Conservation (phyloP, 176 grass and related monocot genomes). For the Ampelocalamus luodianensis region DNA sequence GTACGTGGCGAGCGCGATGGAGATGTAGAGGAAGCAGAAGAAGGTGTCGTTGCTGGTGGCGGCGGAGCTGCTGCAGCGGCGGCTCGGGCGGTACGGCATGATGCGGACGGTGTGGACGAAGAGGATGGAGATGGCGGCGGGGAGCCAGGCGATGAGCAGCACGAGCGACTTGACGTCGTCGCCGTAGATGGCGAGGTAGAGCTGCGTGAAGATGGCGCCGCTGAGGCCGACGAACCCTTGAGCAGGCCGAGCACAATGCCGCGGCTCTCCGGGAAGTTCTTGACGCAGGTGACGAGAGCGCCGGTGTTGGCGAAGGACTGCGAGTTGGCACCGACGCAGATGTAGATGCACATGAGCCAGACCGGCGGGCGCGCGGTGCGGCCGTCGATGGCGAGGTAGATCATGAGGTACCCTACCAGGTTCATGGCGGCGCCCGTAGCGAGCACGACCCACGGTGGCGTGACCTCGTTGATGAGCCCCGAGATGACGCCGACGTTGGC, state of each 20-base stretch:
- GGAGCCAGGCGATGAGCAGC: slow-evolving; percentile 78
- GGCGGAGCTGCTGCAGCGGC: not conserved
- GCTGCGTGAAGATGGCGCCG: slow-evolving; percentile 72
- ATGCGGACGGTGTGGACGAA: slow-evolving; percentile 77
- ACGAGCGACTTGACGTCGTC: slow-evolving; percentile 83
- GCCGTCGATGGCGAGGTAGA: slow-evolving; percentile 75
- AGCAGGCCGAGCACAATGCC: slow-evolving; percentile 67
- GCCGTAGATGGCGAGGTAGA: slow-evolving; percentile 76
- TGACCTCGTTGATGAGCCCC: slow-evolving; percentile 80
- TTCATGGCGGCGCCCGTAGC: slow-evolving; percentile 68
- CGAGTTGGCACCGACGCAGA: slow-evolving; percentile 75
- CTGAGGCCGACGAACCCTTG: slow-evolving; percentile 74
- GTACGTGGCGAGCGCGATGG: slow-evolving; percentile 65
- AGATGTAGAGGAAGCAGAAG: slow-evolving; percentile 84
- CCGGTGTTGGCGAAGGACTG: slow-evolving; percentile 82
- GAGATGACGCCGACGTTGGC: slow-evolving; percentile 61
- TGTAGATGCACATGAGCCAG: slow-evolving; percentile 79
- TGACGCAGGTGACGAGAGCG: slow-evolving; percentile 73
- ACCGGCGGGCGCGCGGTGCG: slow-evolving; percentile 52
- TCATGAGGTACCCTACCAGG: slow-evolving; percentile 75
- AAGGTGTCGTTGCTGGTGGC: slow-evolving; percentile 47
- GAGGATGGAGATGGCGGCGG: slow-evolving; percentile 66
- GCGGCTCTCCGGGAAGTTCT: slow-evolving; percentile 85
- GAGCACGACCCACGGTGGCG: slow-evolving; percentile 75
- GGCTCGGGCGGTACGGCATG: slow-evolving; percentile 40